Percentiles rank a stretch among this genome's conserved stretches.
These are phyloP conservation scores for Trifolium pratense DNA, from an alignment of 306 rosid genomes.

Conservation along the genomic window DNA sequence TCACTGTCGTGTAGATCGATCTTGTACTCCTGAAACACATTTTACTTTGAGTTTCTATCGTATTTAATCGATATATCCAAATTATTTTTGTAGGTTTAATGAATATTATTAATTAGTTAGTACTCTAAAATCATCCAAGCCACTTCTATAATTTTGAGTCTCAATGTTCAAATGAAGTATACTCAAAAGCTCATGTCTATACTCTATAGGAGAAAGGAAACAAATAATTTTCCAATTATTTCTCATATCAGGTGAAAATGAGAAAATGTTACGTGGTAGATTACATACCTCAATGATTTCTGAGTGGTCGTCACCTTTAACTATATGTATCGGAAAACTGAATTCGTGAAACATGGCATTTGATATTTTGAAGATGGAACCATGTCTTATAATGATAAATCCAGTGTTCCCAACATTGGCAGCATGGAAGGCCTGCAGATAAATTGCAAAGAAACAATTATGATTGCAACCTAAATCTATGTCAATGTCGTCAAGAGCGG, in stretches of 20 bases:
- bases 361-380: constrained; percentile 58
- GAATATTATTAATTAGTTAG: constrained; percentile 12
- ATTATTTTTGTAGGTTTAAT: constrained; percentile 2
- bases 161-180: constrained; percentile 14
- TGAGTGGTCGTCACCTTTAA: constrained; percentile 59
- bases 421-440: constrained; percentile 66
- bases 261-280: constrained; percentile 5
- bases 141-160: constrained; percentile 21
- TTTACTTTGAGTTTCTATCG: constrained; percentile 22
- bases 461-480: not conserved
- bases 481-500: not conserved
- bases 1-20: constrained; percentile 70
- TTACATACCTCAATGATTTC: constrained; percentile 61
- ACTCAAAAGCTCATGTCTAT: constrained; percentile 24
- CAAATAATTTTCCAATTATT: not conserved
- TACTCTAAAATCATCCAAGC: not conserved
- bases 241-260: constrained; percentile 6
- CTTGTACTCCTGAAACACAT: constrained; percentile 53
- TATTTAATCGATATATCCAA: constrained; percentile 15
- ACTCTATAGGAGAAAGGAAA: not conserved
- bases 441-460: constrained; percentile 16
- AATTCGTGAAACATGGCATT: constrained; percentile 68
- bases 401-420: constrained; percentile 81
- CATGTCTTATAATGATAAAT: constrained; percentile 66
- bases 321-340: constrained; percentile 61